Conservation (phyloP, 768 basidiomycete species). For the Xerocomus potaroensis region DNA sequence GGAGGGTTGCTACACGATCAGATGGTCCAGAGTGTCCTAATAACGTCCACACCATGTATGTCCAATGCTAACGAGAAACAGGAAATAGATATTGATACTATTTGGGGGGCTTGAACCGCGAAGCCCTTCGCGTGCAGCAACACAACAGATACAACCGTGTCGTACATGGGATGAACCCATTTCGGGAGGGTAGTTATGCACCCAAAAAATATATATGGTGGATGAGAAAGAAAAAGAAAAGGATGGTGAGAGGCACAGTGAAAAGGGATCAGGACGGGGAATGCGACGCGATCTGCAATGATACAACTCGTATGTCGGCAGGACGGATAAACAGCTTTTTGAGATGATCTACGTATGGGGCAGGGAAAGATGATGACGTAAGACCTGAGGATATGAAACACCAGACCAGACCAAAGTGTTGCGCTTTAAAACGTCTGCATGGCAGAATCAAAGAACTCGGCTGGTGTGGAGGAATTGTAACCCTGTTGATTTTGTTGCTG, state of each 20-base stretch:
- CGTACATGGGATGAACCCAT: constrained; percentile 11
- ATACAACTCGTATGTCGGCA: constrained; percentile 14
- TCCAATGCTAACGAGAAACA: too few relatives aligned
- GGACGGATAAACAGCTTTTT: constrained; percentile 9
- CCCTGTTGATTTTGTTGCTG: constrained; percentile 21
- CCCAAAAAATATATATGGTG: constrained; percentile 30
- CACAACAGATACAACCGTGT: constrained; percentile 25
- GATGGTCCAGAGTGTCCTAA: not conserved
- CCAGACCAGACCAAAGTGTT: not conserved
- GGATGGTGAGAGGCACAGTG: not conserved
- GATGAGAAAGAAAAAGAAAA: constrained; percentile 15
- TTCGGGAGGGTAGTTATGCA: constrained; percentile 17
- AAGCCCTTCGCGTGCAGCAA: constrained; percentile 46
- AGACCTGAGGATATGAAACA: constrained; percentile 7
- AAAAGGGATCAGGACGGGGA: not conserved
- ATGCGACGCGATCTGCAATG: constrained; percentile 11
- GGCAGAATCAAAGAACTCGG: constrained; percentile 33
- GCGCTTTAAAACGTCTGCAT: constrained; percentile 33
- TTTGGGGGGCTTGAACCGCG: constrained; percentile 43
- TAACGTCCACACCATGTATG: too few relatives aligned
- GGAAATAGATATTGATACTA: constrained; percentile 24
- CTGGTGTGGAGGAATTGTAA: constrained; percentile 15
- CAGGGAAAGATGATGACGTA: not conserved
- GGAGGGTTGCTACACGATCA: not conserved
- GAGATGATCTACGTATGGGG: constrained; percentile 16